Base-by-base conservation (phyloP, 169 alveolate species). In the Amoebophrya sp. region DNA sequence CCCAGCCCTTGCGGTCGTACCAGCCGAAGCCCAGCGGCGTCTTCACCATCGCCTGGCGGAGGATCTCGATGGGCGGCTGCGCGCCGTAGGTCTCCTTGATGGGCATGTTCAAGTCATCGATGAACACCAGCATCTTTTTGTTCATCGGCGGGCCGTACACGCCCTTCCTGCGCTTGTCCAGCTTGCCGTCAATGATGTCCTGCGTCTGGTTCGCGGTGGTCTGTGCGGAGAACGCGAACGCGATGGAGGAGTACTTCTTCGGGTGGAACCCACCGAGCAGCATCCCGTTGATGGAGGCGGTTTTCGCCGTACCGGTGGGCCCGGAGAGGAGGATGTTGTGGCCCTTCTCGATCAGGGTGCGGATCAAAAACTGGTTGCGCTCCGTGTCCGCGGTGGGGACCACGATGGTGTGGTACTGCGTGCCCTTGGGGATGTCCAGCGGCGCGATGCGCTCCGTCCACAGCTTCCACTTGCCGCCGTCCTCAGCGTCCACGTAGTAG, bases 71-170 rank as follows among this genome's bases (percentile, higher is more conserved):
- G 0, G 98, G 98, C 29, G 99, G 98, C 93, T 98, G 97, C 32
- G 99, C 98, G 40, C 99, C 99, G 77, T 96, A 98, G 29, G 95
- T 97, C 93, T 98, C 98, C 93, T 96, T 96, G 93, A 96, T 96
- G 33, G 99, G 99, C 98, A 97, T 95, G 94, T 97, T 97, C 77
- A 98, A 90, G 94, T 98, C 99, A 94, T 98, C 99, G 89, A 98
- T 95, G 94, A 98, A 97, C 77, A 98, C 96, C n/a, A 97, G 94
- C 93, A 96, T 96, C 89, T 96, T 96, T 93, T 96, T 97, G 91
- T 97, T 97, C 32, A 96, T 96, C 0, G 98, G 96, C 0, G 98
- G 98, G 23, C 98, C 98, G 93, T 94, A 97, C 29, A 97, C 97
- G 29, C 99, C 99, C 94, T 97, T 96, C 40, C 98, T 94, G 94